These are phyloP conservation scores for Ormosia semicastrata DNA, from an alignment of 306 rosid species.

Conservation along the genomic window DNA sequence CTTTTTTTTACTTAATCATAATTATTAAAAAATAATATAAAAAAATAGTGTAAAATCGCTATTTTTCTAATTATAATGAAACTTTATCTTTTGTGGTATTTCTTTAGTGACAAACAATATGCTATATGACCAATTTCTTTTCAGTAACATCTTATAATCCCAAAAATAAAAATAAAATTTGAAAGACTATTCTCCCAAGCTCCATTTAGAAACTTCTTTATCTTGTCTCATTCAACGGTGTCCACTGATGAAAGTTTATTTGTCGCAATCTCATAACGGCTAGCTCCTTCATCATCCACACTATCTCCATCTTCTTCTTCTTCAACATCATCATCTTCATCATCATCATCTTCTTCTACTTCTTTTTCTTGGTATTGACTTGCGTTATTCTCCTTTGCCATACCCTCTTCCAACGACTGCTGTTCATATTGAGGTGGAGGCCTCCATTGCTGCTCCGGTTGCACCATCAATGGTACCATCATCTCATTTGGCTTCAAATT, in stretches of 20 bases:
- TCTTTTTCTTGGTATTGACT: constrained; percentile 18
- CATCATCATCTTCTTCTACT: constrained; percentile 12
- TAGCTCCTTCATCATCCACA: constrained; percentile 23
- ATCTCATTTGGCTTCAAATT: neutral
- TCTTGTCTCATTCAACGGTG: constrained; percentile 49
- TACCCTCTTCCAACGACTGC: constrained; percentile 3
- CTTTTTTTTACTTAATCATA: too few relatives aligned
- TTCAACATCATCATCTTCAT: constrained; percentile 29
- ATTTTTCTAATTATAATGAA: too few relatives aligned
- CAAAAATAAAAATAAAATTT: neutral
- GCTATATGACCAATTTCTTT: neutral
- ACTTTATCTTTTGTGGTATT: neutral
- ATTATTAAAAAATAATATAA: too few relatives aligned
- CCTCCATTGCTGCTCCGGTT: constrained; percentile 74
- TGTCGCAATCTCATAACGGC: constrained; percentile 39
- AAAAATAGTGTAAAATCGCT: too few relatives aligned
- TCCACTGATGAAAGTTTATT: constrained; percentile 50
- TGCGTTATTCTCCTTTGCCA: neutral
- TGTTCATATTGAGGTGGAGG: constrained; percentile 34
- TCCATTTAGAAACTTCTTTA: constrained; percentile 20
- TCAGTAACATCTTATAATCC: neutral
- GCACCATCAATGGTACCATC: constrained; percentile 69
- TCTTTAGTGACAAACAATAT: constrained; percentile 9
- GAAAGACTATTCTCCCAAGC: neutral
- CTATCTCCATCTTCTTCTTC: constrained; percentile 44